These are phyloP conservation scores for Achlya hypogyna DNA, from an alignment of 352 stramenopile species.

Conservation along the genomic window DNA sequence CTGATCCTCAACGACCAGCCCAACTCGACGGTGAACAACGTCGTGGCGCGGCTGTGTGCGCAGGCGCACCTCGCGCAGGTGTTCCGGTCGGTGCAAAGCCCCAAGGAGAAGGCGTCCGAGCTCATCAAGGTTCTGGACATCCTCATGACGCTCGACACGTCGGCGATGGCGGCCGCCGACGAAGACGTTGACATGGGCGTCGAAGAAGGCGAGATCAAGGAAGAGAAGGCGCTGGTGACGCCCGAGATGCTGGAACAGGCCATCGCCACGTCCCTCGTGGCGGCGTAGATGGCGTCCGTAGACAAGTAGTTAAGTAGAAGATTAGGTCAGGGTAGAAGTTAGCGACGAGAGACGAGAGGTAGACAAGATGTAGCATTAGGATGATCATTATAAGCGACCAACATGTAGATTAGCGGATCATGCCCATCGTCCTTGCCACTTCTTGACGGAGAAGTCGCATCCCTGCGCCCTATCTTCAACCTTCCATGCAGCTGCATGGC, in stretches of 20 bases:
- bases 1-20: constrained; percentile 23
- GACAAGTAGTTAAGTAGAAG: not conserved
- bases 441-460: too few relatives aligned
- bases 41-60: constrained; percentile 23
- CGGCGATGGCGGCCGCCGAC: not conserved
- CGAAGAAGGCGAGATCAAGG: constrained; percentile 10
- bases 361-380: constrained; percentile 2
- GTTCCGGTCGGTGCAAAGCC: constrained; percentile 24
- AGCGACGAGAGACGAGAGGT: not conserved
- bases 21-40: constrained; percentile 22
- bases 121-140: constrained; percentile 28
- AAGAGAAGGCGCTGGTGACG: not conserved
- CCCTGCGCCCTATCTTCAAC: too few relatives aligned
- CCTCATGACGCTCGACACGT: constrained; percentile 11
- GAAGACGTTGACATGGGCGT: constrained; percentile 4
- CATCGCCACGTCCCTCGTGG: not conserved
- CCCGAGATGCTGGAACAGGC: not conserved
- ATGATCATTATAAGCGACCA: not conserved
- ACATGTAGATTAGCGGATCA: not conserved
- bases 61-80: constrained; percentile 39
- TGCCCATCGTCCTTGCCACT: not conserved
- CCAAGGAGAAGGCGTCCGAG: constrained; percentile 23
- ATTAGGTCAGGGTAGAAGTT: not conserved
- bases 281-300: constrained; percentile 3
- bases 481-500: too few relatives aligned